Base-by-base conservation (phyloP, 2,329 filamentous ascomycete genomes). In the Talaromyces sp. region DNA sequence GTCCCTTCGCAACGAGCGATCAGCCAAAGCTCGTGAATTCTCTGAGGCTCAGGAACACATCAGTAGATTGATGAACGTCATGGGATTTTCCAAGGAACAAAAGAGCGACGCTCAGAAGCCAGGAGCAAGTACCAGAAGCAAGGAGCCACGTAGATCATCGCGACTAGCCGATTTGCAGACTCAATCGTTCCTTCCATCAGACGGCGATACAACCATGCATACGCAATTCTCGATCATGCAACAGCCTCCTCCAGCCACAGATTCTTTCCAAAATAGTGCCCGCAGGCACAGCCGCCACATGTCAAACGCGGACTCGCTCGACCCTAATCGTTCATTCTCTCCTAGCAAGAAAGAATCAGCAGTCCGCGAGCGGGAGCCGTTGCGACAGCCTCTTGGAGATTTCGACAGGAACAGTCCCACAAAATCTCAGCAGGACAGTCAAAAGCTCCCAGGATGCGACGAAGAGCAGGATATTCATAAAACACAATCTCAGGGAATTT, bases 11-110 rank as follows among this genome's bases (percentile, higher is more conserved):
- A 68, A 72, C 41, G 72, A 75, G 55, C 67, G 72, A 43, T 68
- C 72, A 21, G 65, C 69, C 10, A 76, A 75, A 62, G 72, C 73
- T 21, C 69, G 71, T 10, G 73, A 76, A 58, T 75, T 75, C 38
- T 73, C 70, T 1, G 73, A 75, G 59, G 74, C 73, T 1, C 74
- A 75, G 56, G 71, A 75, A 57, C 71, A 75, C 52, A 75, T 75
- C 24, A 65, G 69, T 14, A 69, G 71, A 12, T 60, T 75, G 4
- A 76, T 76, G 73, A 66, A 65, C 17, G 72, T 76, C 1, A 75
- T 75, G 73, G 73, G 72, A 1, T 73, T 74, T 56, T 67, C 69
- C 6, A 61, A 68, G 4, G 65, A 68, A 2, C 29, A 65, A 11
- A 59, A 58, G 46, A 64, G 65, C 10, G 43, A 58, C 21, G 54